phyloP scores from a whole-genome alignment of 73 alveolate species.

The Durusdinium trenchii region DNA sequence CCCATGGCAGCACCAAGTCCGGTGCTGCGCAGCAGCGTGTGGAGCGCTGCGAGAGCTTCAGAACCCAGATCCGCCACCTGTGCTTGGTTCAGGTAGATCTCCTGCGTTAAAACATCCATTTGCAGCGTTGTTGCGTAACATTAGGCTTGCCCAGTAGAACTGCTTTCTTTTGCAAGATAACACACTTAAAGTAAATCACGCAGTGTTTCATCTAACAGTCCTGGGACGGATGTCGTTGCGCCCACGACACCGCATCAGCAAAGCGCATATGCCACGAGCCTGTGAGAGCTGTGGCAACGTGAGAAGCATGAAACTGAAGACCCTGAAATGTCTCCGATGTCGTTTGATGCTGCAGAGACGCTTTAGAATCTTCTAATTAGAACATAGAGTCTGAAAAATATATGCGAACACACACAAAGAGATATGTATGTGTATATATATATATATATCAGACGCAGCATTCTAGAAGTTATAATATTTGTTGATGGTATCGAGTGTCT shows the following conservation, averaged over 20 bases:
- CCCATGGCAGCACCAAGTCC: not conserved
- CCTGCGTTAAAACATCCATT: not conserved
- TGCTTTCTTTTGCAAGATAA: not conserved
- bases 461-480: no score
- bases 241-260: conserved; percentile 68
- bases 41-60: not conserved
- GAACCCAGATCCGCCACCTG: conserved; percentile 78
- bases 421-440: no score
- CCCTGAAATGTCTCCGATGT: not conserved
- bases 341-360: no score
- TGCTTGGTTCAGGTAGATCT: conserved; percentile 91
- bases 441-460: no score
- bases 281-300: not conserved
- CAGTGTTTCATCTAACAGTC: not conserved
- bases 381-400: no score
- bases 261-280: conserved; percentile 92
- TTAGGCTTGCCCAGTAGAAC: not conserved
- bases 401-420: no score
- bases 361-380: no score
- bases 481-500: no score
- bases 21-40: no score
- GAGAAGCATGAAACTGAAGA: not conserved
- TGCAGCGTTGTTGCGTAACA: not conserved
- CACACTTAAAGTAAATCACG: not conserved
- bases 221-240: conserved; percentile 67